Conservation (phyloP, 345 rosid genomes). For the Dimocarpus longan region DNA sequence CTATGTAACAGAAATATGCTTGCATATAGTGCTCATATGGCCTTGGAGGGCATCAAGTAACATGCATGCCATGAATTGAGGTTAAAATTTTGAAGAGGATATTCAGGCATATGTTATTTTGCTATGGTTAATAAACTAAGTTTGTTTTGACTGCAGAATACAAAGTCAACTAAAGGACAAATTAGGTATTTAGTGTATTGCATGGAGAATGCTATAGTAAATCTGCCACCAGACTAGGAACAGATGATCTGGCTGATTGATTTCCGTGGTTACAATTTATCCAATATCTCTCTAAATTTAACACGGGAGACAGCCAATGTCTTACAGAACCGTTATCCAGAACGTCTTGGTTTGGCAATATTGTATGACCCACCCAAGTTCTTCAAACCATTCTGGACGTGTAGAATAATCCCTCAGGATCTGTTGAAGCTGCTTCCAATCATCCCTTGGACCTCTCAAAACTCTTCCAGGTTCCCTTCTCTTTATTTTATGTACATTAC, state of each 20-base stretch:
- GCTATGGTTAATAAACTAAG: slow-evolving; percentile 16
- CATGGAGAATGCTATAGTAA: slow-evolving; percentile 93
- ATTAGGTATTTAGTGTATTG: slow-evolving; percentile 86
- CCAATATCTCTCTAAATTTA: slow-evolving; percentile 73
- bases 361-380: slow-evolving; percentile 90
- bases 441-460: slow-evolving; percentile 55
- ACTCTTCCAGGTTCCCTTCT: slow-evolving; percentile 63
- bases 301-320: slow-evolving; percentile 85
- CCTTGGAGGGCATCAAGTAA: not conserved
- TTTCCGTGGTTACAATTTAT: slow-evolving; percentile 71
- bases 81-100: not conserved
- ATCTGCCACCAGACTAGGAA: slow-evolving; percentile 71
- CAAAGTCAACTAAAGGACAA: slow-evolving; percentile 88
- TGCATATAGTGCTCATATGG: not conserved
- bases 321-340: slow-evolving; percentile 90
- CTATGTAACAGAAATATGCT: not conserved
- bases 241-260: slow-evolving; percentile 96
- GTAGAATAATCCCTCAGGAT: slow-evolving; percentile 16
- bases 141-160: slow-evolving; percentile 59
- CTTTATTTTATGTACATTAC: not conserved
- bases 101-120: slow-evolving; percentile 7
- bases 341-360: slow-evolving; percentile 76
- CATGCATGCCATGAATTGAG: not conserved
- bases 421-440: slow-evolving; percentile 9
- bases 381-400: slow-evolving; percentile 91